Conservation (phyloP, 345 rosid genomes). For the Kernera saxatilis region DNA sequence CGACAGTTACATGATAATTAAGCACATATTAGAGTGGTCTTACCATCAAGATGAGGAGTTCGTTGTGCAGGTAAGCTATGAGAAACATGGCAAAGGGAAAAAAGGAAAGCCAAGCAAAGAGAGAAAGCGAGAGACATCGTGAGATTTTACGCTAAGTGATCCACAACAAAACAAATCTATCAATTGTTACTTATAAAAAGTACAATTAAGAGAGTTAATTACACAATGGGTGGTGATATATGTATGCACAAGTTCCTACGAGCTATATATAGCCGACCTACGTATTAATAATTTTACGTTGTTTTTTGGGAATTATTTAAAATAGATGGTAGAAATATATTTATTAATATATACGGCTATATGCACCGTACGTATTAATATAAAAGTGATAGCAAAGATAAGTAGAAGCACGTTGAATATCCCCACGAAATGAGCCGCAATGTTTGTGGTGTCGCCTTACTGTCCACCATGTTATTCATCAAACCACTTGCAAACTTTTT, state of each 20-base stretch:
- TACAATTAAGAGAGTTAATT: not conserved
- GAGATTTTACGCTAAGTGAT: not conserved
- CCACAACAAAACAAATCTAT: not conserved
- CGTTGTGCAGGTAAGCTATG: not conserved
- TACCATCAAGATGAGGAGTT: constrained; percentile 31
- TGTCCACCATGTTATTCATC: constrained; percentile 13
- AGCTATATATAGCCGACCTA: constrained; percentile 25
- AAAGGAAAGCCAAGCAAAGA: constrained; percentile 15
- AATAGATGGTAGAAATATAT: not conserved
- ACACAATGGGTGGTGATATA: not conserved
- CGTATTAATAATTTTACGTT: not conserved
- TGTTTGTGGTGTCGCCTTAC: constrained; percentile 13
- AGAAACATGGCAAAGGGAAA: constrained; percentile 12
- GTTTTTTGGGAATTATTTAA: not conserved
- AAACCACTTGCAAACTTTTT: constrained; percentile 4
- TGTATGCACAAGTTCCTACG: constrained; percentile 6
- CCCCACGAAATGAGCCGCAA: constrained; percentile 23
- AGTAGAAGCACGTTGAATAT: not conserved
- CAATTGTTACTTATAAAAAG: not conserved
- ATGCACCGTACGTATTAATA: constrained; percentile 16
- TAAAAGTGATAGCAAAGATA: constrained; percentile 3
- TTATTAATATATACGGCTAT: not conserved
- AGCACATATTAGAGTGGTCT: not conserved
- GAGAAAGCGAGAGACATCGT: constrained; percentile 19
- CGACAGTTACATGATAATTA: not conserved